Base-by-base conservation (phyloP, 2,329 filamentous ascomycete species). In the Colletotrichum siamense region DNA sequence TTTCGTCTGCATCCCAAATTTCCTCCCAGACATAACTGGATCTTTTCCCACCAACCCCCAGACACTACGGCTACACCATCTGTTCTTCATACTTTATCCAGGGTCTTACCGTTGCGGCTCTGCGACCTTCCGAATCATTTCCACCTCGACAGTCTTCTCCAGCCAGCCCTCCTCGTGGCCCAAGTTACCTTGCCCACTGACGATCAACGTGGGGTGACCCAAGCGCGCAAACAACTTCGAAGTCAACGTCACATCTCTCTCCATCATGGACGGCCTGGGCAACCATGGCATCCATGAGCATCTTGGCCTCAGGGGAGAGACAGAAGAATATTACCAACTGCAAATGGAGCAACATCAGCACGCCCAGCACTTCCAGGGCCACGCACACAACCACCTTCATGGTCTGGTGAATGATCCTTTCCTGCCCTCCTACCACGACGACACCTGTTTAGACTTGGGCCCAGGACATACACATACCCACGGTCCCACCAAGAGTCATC, bases 381-480 rank as follows among this genome's bases (percentile, higher is more conserved):
- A 67, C n/a, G 64, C 70, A 52, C n/a, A 52, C 10, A 52, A 52
- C 44, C 44, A 52, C n/a, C 44, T 12, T 22, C 44, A 52, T 52
- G 44, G 44, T 24, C 12, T 49, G 44, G 44, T 13, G 44, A 22
- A 49, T 49, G 44, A 49, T 49, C 6, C 16, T 52, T 52, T 22
- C 44, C 10, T 52, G 10, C n/a, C 44, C 62, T 22, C 32, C 16
- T 32, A 72, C 63, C 83, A 85, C 66, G 80, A 82, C 44, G 82
- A 85, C 65, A 81, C 81, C 30, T 85, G 83, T 77, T 80, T 84
- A 30, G 82, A 82, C 78, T 70, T 52, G 44, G 10, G 6, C 44
- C 44, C 44, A 52, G 74, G 70, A 62, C 71, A 71, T 73, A 68
- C 66, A 73, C 44, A 70, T 49, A 68, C 70, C 18, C 62, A 49